phyloP scores from a whole-genome alignment of 805 yeast genomes.

The Hanseniaspora lindneri region DNA sequence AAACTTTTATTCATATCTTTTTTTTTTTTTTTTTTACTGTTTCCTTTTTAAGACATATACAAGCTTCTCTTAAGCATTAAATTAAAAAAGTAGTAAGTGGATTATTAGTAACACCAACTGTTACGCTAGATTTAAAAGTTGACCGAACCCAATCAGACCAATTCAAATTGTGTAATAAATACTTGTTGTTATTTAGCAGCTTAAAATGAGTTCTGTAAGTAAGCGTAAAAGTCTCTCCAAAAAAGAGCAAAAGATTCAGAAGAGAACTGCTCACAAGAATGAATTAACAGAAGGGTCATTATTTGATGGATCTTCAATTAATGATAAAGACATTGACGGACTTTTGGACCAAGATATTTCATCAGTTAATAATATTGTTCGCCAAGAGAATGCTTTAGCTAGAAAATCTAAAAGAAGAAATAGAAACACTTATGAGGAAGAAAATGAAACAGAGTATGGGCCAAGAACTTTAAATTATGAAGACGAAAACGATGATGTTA shows the following conservation, averaged over 20 bases:
- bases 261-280: slow-evolving; percentile 26
- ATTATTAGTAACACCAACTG: no score
- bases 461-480: slow-evolving; percentile 48
- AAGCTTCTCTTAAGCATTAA: no score
- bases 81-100: no score
- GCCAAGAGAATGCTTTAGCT: slow-evolving; percentile 6
- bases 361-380: slow-evolving; percentile 19
- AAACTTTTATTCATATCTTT: no score
- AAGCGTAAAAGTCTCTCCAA: slow-evolving; percentile 15
- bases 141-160: no score
- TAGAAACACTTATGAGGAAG: slow-evolving; percentile 42
- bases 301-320: slow-evolving; percentile 22
- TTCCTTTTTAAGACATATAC: no score
- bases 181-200: no score
- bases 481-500: slow-evolving; percentile 37
- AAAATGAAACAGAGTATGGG: slow-evolving; percentile 72
- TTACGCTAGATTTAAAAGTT: no score
- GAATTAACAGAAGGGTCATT: slow-evolving; percentile 25
- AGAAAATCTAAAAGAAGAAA: slow-evolving; percentile 14
- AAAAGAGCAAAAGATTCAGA: slow-evolving; percentile 23
- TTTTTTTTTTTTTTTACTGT: no score
- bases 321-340: slow-evolving; percentile 2
- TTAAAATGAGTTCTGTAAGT: not conserved
- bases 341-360: slow-evolving; percentile 16
- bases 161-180: no score